These are phyloP conservation scores for Blastobotrys ciferrii DNA, from an alignment of 1,139 yeast genomes.

Conservation along the genomic window DNA sequence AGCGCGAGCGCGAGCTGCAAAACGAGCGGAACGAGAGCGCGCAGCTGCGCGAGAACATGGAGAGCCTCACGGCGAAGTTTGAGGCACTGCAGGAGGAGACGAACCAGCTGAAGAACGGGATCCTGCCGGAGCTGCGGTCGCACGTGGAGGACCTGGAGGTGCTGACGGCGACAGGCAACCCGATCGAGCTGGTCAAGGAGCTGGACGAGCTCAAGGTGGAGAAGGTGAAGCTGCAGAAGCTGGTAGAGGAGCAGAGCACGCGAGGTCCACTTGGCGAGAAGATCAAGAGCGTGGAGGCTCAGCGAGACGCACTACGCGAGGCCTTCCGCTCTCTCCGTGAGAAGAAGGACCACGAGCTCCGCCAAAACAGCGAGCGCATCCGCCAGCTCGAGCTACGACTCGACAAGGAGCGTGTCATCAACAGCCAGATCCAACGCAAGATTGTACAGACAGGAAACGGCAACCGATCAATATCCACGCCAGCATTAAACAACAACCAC, in stretches of 20 bases:
- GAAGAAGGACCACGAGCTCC: conserved; percentile 39
- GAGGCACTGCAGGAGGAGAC: conserved; percentile 35
- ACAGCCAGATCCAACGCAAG: conserved; percentile 31
- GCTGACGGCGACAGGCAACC: conserved; percentile 34
- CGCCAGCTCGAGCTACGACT: conserved; percentile 32
- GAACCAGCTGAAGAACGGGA: conserved; percentile 35
- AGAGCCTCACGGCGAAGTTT: conserved; percentile 27
- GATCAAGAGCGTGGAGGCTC: conserved; percentile 40
- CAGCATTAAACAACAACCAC: conserved; percentile 9
- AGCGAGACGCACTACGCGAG: conserved; percentile 44
- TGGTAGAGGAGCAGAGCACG: conserved; percentile 33
- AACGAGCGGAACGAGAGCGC: conserved; percentile 30
- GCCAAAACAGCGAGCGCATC: conserved; percentile 33
- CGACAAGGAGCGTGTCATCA: conserved; percentile 30
- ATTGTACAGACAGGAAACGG: conserved; percentile 25
- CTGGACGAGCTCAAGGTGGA: conserved; percentile 37
- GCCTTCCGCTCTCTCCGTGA: conserved; percentile 39
- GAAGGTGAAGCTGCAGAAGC: conserved; percentile 33
- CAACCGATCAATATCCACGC: conserved; percentile 19
- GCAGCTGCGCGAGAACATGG: conserved; percentile 23
- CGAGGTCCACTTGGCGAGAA: conserved; percentile 39
- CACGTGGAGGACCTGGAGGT: conserved; percentile 33
- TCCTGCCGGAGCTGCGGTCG: conserved; percentile 30
- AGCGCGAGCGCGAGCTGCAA: conserved; percentile 25
- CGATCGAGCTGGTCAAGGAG: conserved; percentile 33